These are phyloP conservation scores for Sclerotinia nivalis DNA, from an alignment of 2,329 filamentous ascomycete genomes.

Conservation along the genomic window DNA sequence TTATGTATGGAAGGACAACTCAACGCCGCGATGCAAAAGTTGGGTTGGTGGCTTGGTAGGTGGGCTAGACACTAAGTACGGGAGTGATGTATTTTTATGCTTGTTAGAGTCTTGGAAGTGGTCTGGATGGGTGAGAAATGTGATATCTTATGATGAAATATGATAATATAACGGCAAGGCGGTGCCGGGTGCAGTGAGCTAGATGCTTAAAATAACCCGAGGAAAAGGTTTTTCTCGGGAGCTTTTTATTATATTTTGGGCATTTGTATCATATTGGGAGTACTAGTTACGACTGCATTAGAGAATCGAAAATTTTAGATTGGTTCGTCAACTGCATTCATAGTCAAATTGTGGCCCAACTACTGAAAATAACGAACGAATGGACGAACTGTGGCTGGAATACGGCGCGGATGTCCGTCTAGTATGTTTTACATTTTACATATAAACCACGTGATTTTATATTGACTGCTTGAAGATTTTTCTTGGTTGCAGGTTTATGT, in stretches of 20 bases:
- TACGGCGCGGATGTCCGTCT: conserved; percentile 3
- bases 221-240: background rate
- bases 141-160: background rate
- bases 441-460: conserved; percentile 8
- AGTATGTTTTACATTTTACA: background rate
- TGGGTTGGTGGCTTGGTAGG: background rate
- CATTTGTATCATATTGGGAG: conserved; percentile 13
- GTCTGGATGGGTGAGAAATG: background rate
- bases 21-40: conserved; percentile 11
- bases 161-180: background rate
- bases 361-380: background rate
- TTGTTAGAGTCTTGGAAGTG: conserved; percentile 2
- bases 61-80: background rate
- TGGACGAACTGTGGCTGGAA: conserved; percentile 8
- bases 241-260: conserved; percentile 4
- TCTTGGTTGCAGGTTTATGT: background rate
- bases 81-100: conserved; percentile 5
- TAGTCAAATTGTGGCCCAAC: background rate
- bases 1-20: conserved; percentile 15
- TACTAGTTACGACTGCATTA: background rate
- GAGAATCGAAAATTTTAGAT: background rate
- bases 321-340: background rate
- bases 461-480: conserved; percentile 10
- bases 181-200: background rate
- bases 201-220: background rate